Evolutionary conservation across 441 rosid species (phyloP).

Genomic region (Dalechampia spathulata): DNA sequence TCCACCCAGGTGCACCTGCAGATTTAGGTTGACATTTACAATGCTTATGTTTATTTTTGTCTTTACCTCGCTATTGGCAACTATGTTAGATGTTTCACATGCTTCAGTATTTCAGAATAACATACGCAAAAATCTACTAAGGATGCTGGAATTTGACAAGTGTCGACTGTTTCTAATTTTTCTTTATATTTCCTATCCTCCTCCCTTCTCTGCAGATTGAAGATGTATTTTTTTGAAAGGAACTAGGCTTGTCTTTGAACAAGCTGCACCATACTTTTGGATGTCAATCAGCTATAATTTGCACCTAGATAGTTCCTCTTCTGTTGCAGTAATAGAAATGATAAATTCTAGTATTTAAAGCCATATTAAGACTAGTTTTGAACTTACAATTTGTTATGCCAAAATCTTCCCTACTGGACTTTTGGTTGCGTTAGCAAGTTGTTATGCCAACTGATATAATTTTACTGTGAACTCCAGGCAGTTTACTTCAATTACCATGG

Average conservation of each 20-base stretch:
- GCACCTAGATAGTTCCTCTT: neutral
- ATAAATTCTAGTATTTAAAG: too few relatives aligned
- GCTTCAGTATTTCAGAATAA: too few relatives aligned
- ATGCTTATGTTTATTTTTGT: too few relatives aligned
- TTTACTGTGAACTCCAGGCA: constrained; percentile 47
- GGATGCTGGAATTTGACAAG: too few relatives aligned
- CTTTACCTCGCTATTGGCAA: too few relatives aligned
- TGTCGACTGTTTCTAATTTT: too few relatives aligned
- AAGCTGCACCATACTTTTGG: neutral
- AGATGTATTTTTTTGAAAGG: neutral
- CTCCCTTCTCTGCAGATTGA: too few relatives aligned
- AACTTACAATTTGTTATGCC: neutral
- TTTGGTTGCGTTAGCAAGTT: neutral
- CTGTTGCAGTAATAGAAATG: neutral
- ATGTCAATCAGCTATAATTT: neutral
- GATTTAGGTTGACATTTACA: too few relatives aligned
- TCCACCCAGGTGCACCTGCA: neutral
- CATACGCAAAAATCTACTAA: too few relatives aligned
- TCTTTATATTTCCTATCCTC: too few relatives aligned
- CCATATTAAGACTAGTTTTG: neutral
- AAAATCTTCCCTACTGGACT: neutral
- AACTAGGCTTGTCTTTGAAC: neutral
- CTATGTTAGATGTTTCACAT: too few relatives aligned
- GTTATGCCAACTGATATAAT: constrained; percentile 9
- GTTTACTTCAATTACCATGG: constrained; percentile 65